Evolutionary conservation across 495 filamentous ascomycete species (phyloP), one percentile per base, ranked within the genome.

Genomic region (Penicillium fimorum): DNA sequence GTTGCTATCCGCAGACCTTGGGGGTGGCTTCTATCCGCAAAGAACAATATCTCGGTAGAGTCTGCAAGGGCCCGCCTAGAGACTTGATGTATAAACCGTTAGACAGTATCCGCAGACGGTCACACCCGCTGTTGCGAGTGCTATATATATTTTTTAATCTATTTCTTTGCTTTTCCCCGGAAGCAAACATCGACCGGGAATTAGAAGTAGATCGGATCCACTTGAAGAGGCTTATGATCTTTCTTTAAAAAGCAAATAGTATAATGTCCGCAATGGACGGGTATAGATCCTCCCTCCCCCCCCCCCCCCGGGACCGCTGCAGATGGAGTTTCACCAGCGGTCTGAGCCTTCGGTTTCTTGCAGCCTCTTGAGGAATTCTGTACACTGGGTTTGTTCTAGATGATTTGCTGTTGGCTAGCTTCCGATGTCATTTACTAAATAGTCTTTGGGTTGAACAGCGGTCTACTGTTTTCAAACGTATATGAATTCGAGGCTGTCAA

Each of bases 1-100:
- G 57, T 52, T 66, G 51, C 55, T 49, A 35, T 47, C 40, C 43
- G 53, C 37, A 43, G 60, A 57, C 55, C 50, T 55, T 53, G 54
- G 59, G 51, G 37, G 56, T 65, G 57, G 47, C 52, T 53, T 52
- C 59, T 54, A 67, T 60, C 58, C 50, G 47, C 51, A 60, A 54
- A 50, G 50, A 55, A 64, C 53, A 55, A 55, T 49, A 48, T 61
- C 57, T 64, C 59, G 50, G 55, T 42, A 30, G n/a, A 30, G 44
- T 29, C 71, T 76, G 73, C 71, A 76, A 76, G 71, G 68, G 65
- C 66, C 73, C 73, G 73, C 54, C 62, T 65, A 65, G 61, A 67
- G 48, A 61, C 57, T 66, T 60, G 65, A 60, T 67, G 66, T 67
- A 68, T 69, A 70, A 63, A 59, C 53, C 61, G 62, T 68, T 63